Evolutionary conservation across 2,329 filamentous ascomycete genomes (phyloP).

Genomic region (Nakataea oryzae): DNA sequence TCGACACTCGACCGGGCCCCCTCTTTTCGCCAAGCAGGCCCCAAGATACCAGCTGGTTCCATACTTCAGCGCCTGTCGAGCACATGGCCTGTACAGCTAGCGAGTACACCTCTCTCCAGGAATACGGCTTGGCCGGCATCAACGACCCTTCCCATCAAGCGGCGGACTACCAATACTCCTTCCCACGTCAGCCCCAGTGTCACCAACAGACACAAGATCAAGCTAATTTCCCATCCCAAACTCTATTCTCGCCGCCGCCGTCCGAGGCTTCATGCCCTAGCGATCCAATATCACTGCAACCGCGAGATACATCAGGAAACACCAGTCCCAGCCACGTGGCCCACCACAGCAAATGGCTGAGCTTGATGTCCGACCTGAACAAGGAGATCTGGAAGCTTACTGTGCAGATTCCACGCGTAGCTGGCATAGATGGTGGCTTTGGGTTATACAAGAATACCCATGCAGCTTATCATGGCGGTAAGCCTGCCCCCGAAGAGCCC

Average conservation of each 20-base stretch:
- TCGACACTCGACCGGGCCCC: slow-evolving; percentile 15
- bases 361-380: slow-evolving; percentile 23
- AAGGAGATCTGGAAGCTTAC: slow-evolving; percentile 25
- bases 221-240: neutral
- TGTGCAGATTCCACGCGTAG: slow-evolving; percentile 18
- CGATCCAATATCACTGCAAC: neutral
- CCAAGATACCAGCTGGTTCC: neutral
- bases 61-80: neutral
- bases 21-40: neutral
- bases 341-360: slow-evolving; percentile 19
- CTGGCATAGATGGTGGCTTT: slow-evolving; percentile 9
- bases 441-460: neutral
- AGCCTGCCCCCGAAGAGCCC: slow-evolving; percentile 3
- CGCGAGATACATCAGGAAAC: neutral
- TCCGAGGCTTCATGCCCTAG: neutral
- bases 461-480: neutral
- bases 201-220: neutral
- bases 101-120: neutral
- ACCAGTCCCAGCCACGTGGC: neutral
- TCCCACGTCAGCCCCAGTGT: neutral
- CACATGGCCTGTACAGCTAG: neutral
- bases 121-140: neutral
- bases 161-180: neutral
- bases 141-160: neutral
- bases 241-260: neutral